Conservation (phyloP, 2,329 filamentous ascomycete species). For the Coleophoma eucalyptorum region DNA sequence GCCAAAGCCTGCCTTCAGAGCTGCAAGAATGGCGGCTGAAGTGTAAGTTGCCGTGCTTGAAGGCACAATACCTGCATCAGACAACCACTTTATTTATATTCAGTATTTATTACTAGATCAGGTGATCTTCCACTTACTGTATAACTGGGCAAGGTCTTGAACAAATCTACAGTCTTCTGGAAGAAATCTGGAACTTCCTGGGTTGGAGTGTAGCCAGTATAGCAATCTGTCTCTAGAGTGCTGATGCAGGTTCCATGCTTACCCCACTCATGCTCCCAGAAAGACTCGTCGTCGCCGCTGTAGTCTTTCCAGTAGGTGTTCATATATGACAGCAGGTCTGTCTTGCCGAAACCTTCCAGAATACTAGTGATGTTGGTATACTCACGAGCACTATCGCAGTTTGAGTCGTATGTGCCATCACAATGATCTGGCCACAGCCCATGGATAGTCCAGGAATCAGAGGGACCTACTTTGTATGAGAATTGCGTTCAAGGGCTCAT, state of each 20-base stretch:
- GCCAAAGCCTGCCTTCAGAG: constrained; percentile 41
- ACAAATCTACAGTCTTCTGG: constrained; percentile 59
- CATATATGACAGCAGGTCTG: constrained; percentile 63
- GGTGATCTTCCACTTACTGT: constrained; percentile 31
- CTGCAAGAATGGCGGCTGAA: constrained; percentile 35
- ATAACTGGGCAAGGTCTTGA: constrained; percentile 64
- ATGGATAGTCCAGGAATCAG: constrained; percentile 70
- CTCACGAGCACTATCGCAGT: constrained; percentile 57
- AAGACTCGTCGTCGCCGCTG: constrained; percentile 55
- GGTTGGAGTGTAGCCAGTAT: constrained; percentile 51
- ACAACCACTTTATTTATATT: constrained; percentile 65
- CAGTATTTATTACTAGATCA: constrained; percentile 53
- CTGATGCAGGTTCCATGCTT: constrained; percentile 74
- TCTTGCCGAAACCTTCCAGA: constrained; percentile 48
- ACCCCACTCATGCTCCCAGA: constrained; percentile 74
- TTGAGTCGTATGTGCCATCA: constrained; percentile 64
- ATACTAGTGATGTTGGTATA: constrained; percentile 66
- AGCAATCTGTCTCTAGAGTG: constrained; percentile 65
- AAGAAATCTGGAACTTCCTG: constrained; percentile 70
- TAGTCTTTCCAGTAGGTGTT: constrained; percentile 69
- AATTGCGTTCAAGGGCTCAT: neutral
- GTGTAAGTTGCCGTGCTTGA: constrained; percentile 36
- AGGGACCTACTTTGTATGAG: constrained; percentile 32
- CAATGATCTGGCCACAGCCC: constrained; percentile 66
- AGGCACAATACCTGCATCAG: constrained; percentile 56